phyloP scores from a whole-genome alignment of 148 eudicot species.

The Beta vulgaris region DNA sequence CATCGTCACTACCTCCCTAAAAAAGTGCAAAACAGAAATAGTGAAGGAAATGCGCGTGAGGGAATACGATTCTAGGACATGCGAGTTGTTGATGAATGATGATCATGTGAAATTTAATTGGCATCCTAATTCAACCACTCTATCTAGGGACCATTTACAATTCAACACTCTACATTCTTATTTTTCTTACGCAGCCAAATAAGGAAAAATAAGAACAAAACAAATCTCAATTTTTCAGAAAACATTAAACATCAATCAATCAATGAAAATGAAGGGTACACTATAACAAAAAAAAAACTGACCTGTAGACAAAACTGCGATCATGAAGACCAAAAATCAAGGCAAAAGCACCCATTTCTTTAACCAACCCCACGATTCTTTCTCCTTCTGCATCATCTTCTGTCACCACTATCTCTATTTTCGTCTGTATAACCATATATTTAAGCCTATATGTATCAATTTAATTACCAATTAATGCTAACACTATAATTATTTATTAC shows the following conservation, averaged over 20 bases:
- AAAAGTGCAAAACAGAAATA: too few relatives aligned
- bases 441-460: constrained; percentile 11
- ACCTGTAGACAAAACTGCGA: constrained; percentile 83
- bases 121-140: constrained; percentile 21
- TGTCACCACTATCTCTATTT: constrained; percentile 81
- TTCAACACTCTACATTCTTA: not conserved
- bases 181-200: not conserved
- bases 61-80: not conserved
- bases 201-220: not conserved
- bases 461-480: not conserved
- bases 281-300: not conserved
- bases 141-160: constrained; percentile 17
- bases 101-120: constrained; percentile 11
- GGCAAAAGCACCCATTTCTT: constrained; percentile 76
- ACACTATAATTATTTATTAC: too few relatives aligned
- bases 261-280: constrained; percentile 2
- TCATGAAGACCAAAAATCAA: constrained; percentile 81
- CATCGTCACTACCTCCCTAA: too few relatives aligned
- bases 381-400: constrained; percentile 75
- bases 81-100: not conserved
- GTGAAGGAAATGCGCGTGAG: constrained; percentile 11
- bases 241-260: not conserved
- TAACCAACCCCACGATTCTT: constrained; percentile 56
- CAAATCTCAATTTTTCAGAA: not conserved
- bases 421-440: constrained; percentile 51